These are phyloP conservation scores for Fusarium incarnatum DNA, from an alignment of 2,329 filamentous ascomycete species.

Conservation along the genomic window DNA sequence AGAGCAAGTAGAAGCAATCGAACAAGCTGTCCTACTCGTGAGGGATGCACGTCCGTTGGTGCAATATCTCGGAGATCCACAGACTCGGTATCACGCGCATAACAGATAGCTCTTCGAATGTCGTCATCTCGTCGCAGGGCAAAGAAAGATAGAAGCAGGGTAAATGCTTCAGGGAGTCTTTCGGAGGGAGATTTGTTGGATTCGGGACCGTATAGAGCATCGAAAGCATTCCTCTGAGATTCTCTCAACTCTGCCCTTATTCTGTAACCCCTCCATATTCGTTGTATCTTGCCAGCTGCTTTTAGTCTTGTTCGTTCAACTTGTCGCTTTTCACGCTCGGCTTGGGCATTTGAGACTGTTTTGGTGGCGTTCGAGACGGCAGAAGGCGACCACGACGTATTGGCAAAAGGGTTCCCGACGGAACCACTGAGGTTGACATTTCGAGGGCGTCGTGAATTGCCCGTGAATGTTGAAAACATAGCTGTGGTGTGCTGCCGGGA, in stretches of 20 bases:
- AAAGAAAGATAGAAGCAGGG: slow-evolving; percentile 64
- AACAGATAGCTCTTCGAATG: slow-evolving; percentile 58
- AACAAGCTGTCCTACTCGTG: slow-evolving; percentile 53
- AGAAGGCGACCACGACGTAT: slow-evolving; percentile 67
- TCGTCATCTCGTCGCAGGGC: slow-evolving; percentile 59
- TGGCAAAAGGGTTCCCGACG: slow-evolving; percentile 81
- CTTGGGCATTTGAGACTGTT: slow-evolving; percentile 86
- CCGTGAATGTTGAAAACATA: slow-evolving; percentile 95
- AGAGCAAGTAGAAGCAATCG: slow-evolving; percentile 53
- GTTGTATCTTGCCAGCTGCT: slow-evolving; percentile 80
- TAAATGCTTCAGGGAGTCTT: slow-evolving; percentile 56
- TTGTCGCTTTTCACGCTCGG: slow-evolving; percentile 83
- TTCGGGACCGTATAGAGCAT: slow-evolving; percentile 63
- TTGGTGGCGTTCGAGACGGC: slow-evolving; percentile 75
- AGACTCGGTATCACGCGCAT: slow-evolving; percentile 58
- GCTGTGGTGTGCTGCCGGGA: slow-evolving; percentile 16
- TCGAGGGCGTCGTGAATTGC: slow-evolving; percentile 83
- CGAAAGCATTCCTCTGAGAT: slow-evolving; percentile 70
- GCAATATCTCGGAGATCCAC: slow-evolving; percentile 53
- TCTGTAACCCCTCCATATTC: slow-evolving; percentile 82
- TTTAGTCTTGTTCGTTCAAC: slow-evolving; percentile 81
- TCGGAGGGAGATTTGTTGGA: slow-evolving; percentile 49
- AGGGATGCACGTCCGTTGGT: slow-evolving; percentile 45
- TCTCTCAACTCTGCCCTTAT: slow-evolving; percentile 69
- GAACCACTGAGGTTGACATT: slow-evolving; percentile 96